phyloP scores from a whole-genome alignment of 345 rosid species.

The Linum usitatissimum region DNA sequence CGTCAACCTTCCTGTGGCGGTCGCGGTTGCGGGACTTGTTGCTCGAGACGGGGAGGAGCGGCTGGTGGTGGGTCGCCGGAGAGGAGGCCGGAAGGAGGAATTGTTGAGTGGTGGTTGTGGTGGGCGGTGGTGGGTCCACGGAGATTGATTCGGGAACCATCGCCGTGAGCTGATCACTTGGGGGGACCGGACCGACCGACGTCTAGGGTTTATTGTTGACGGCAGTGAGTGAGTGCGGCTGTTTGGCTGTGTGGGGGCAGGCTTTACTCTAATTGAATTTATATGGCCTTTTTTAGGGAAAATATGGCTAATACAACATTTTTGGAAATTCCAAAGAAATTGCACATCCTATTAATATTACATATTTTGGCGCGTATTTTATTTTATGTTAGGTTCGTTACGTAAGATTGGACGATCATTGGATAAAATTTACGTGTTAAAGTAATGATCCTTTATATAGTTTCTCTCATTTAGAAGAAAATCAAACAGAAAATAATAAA shows the following conservation, averaged over 20 bases:
- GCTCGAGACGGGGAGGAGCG: constrained; percentile 2
- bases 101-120: not conserved
- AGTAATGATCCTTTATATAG: too few relatives aligned
- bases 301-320: too few relatives aligned
- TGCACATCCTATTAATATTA: too few relatives aligned
- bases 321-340: too few relatives aligned
- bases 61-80: not conserved
- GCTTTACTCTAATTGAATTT: not conserved
- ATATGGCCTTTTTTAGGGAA: not conserved
- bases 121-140: not conserved
- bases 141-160: not conserved
- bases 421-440: too few relatives aligned
- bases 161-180: not conserved
- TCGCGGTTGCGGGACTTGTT: constrained; percentile 11
- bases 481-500: too few relatives aligned
- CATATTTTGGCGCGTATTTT: too few relatives aligned
- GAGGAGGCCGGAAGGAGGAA: not conserved
- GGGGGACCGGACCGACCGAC: not conserved
- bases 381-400: too few relatives aligned
- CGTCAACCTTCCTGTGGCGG: constrained; percentile 21
- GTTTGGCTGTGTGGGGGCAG: not conserved
- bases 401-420: too few relatives aligned
- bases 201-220: not conserved
- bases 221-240: not conserved
- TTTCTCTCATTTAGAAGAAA: too few relatives aligned